phyloP scores from a whole-genome alignment of 2,329 filamentous ascomycete species.

The Cryphonectria nitschkei region DNA sequence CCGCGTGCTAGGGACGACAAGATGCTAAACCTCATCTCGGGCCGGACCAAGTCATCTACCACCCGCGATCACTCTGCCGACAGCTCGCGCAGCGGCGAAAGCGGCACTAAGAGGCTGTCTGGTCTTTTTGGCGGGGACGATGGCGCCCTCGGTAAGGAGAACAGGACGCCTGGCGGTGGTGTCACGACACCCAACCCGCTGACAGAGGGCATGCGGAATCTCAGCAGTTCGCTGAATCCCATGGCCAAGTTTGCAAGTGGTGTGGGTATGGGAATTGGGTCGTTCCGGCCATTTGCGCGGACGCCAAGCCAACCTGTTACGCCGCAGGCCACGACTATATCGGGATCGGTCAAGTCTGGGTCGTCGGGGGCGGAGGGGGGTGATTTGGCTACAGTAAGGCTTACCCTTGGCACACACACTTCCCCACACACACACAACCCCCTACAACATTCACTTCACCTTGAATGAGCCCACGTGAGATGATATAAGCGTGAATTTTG shows the following conservation, averaged over 20 bases:
- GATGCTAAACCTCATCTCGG: slow-evolving; percentile 68
- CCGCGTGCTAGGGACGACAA: slow-evolving; percentile 59
- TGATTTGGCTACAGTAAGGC: slow-evolving; percentile 60
- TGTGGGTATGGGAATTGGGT: slow-evolving; percentile 59
- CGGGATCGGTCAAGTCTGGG: slow-evolving; percentile 43
- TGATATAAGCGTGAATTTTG: slow-evolving; percentile 11
- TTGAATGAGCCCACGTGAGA: background rate
- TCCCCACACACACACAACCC: background rate
- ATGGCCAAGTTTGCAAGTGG: slow-evolving; percentile 70
- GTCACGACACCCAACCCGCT: slow-evolving; percentile 58
- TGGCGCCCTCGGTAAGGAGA: slow-evolving; percentile 34
- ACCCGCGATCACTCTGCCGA: slow-evolving; percentile 76
- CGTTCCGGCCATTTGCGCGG: slow-evolving; percentile 76
- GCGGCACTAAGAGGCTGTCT: slow-evolving; percentile 52
- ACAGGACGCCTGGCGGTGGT: slow-evolving; percentile 35
- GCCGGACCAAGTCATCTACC: slow-evolving; percentile 56
- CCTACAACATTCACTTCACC: background rate
- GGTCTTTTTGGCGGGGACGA: slow-evolving; percentile 52
- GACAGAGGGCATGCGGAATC: slow-evolving; percentile 79
- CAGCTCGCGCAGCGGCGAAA: slow-evolving; percentile 67
- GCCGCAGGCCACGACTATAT: slow-evolving; percentile 41
- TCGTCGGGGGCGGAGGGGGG: slow-evolving; percentile 48
- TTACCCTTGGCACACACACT: background rate
- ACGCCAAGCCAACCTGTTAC: slow-evolving; percentile 47
- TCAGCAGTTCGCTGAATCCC: slow-evolving; percentile 81